These are phyloP conservation scores for Yamadazyma sp. DNA, from an alignment of 1,139 yeast species.

Conservation along the genomic window DNA sequence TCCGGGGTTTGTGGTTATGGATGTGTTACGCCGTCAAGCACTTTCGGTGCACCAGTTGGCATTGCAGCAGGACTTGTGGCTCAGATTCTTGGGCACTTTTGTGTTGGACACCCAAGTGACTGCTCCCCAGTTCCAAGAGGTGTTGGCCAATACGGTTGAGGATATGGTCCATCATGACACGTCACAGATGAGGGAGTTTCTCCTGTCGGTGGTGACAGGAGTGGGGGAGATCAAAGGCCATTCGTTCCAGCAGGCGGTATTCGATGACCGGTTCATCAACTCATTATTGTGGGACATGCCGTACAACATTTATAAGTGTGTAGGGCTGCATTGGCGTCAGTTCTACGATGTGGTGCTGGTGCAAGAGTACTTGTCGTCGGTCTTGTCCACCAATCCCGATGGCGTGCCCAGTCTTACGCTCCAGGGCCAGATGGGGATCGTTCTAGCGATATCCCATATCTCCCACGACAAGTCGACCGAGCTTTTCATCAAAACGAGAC, in stretches of 20 bases:
- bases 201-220: slow-evolving; percentile 17
- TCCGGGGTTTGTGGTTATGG: slow-evolving; percentile 38
- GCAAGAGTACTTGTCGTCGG: slow-evolving; percentile 32
- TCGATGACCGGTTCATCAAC: slow-evolving; percentile 20
- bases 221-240: slow-evolving; percentile 12
- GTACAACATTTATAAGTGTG: slow-evolving; percentile 12
- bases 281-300: slow-evolving; percentile 25
- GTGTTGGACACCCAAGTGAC: slow-evolving; percentile 19
- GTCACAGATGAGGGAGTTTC: slow-evolving; percentile 18
- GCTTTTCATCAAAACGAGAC: slow-evolving; percentile 30
- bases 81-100: slow-evolving; percentile 18
- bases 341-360: slow-evolving; percentile 21
- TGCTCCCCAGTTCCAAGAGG: slow-evolving; percentile 16
- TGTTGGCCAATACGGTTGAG: slow-evolving; percentile 27
- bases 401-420: slow-evolving; percentile 18
- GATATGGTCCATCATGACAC: slow-evolving; percentile 28
- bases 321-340: neutral
- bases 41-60: slow-evolving; percentile 29
- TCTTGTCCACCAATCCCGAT: slow-evolving; percentile 16
- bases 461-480: slow-evolving; percentile 27
- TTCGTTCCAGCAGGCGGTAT: slow-evolving; percentile 15
- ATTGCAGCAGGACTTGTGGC: slow-evolving; percentile 42
- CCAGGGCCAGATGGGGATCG: slow-evolving; percentile 42
- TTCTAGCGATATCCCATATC: slow-evolving; percentile 27
- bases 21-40: slow-evolving; percentile 39